Base-by-base conservation (phyloP, 1,139 yeast genomes). In the Chernovozyma aurita region DNA sequence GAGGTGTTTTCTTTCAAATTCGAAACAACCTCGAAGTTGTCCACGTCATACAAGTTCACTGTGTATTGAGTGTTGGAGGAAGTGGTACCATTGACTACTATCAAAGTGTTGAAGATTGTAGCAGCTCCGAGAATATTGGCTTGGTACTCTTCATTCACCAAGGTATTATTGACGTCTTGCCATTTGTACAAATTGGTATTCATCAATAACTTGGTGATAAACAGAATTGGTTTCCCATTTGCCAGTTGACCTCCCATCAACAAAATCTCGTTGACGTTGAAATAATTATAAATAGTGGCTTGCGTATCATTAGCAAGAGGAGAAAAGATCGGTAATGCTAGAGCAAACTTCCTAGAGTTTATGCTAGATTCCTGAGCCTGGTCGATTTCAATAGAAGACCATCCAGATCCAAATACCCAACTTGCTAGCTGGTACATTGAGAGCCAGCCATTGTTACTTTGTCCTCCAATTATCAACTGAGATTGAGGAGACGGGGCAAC, bases 391-490 rank as follows among this genome's bases (percentile, higher is more conserved):
- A 62, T 63, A 17, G 71, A 64, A 13, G 28, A 26, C 76, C 76
- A 70, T 0, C 76, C 76, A 18, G 70, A 53, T 28, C 45, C 41
- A 36, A 66, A 68, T 39, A 61, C 58, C 76, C 76, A 70, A 0
- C 71, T 63, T 3, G 75, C 75, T 28, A 70, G 48, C 45, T 68
- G 75, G 44, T 59, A 58, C 74, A 70, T 67, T 45, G 56, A 67
- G 31, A 70, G 49, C 75, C 75, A 70, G 0, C 73, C 73, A 7
- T 48, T 46, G 25, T 43, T 40, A 37, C 67, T 63, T 37, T 62
- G 53, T 2, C 76, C 76, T 0, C 74, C 76, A 36, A 70, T 55
- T 1, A 69, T 53, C 32, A 70, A 48, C 43, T 63, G 72, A 14
- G 56, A 55, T 36, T 58, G 65, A 1, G 70, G 61, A 26, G 57